Base-by-base conservation (phyloP, 805 yeast species). In the Starmerella sp. region DNA sequence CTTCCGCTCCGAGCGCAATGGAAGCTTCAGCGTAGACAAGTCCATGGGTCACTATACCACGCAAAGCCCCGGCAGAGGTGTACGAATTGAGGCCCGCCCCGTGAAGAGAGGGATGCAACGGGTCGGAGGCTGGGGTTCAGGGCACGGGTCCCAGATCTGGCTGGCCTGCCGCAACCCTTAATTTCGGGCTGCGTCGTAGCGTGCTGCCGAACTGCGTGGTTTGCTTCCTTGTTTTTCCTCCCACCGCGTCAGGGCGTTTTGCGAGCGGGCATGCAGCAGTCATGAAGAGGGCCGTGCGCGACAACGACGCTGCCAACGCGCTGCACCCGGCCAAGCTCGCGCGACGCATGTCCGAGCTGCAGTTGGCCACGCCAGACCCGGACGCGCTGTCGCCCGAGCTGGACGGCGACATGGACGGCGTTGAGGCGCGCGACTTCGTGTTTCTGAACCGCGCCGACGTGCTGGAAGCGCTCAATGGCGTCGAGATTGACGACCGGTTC, bases 401-500 rank as follows among this genome's bases (percentile, higher is more conserved):
- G 30, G 47, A 22, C 10, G 49, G 35, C 45, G 60, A 54, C 22
- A 60, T 60, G 63, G 53, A 56, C 3, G 63, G 60, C 17, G 54
- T 60, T 1, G 60, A 59, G 30, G 57, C 52, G 31, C 48, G 30
- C 30, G 44, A 51, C 41, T 59, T 60, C 47, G 51, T 50, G 2
- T 54, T 53, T 28, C 29, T 60, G 10, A 52, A 45, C 11, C 38
- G 17, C 15, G 28, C 50, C 6, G 57, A 54, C 13, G 34, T 31
- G 29, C 44, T 48, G 1, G 63, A 60, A 28, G 64, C 62, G 4
- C 53, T 57, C 8, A 58, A 57, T 9, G 61, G 54, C 6, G 58
- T 59, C 6, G 60, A 53, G 13, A 42, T 59, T 10, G 62, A 55
- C 48, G 60, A 52, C 44, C 49, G 58, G 49, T 61, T 60, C 44